phyloP scores from a whole-genome alignment of 352 stramenopile species.

The Thraustochytrium sp. region DNA sequence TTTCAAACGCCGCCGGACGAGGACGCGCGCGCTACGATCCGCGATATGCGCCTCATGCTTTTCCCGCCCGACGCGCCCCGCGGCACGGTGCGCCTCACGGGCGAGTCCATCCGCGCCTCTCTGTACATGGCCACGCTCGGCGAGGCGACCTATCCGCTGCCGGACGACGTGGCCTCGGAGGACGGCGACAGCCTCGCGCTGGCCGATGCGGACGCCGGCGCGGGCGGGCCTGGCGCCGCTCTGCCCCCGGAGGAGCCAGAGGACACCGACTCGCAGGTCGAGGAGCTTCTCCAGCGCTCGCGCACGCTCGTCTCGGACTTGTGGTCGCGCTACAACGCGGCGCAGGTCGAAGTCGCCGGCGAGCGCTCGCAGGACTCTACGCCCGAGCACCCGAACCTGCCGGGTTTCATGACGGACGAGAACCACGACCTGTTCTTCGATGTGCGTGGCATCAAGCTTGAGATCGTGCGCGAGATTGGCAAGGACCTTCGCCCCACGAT shows the following conservation, averaged over 20 bases:
- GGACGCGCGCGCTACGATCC: slow-evolving; percentile 7
- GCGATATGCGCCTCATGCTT: slow-evolving; percentile 28
- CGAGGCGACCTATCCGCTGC: background rate
- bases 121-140: slow-evolving; percentile 10
- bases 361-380: background rate
- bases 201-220: background rate
- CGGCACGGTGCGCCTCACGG: slow-evolving; percentile 4
- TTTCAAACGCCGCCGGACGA: background rate
- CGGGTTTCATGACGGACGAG: slow-evolving; percentile 13
- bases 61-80: background rate
- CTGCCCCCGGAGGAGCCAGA: no score
- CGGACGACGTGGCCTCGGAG: background rate
- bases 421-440: slow-evolving; percentile 16
- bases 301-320: slow-evolving; percentile 10
- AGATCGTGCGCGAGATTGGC: slow-evolving; percentile 23
- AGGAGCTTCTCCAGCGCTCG: slow-evolving; percentile 14
- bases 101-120: background rate
- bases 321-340: slow-evolving; percentile 4
- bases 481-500: slow-evolving; percentile 19
- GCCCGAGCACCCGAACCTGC: background rate
- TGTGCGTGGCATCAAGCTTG: background rate
- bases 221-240: no score
- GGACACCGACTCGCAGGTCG: background rate
- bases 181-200: background rate
- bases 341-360: background rate